Base-by-base conservation (phyloP, 2,329 filamentous ascomycete genomes). In the Scorias spongiosa region DNA sequence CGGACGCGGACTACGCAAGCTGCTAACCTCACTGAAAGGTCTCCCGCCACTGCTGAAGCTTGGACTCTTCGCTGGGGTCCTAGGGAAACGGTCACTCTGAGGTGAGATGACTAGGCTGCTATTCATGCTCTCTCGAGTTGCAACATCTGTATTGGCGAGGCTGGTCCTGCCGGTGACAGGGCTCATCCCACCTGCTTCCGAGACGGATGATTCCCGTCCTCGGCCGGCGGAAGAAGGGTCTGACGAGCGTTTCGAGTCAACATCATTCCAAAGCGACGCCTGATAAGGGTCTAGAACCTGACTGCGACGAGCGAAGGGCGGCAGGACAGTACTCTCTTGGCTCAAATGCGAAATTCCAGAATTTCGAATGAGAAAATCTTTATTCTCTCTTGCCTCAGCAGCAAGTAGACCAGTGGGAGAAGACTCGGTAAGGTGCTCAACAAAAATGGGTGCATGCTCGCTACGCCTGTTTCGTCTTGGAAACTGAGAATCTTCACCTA, bases 391-490 rank as follows among this genome's bases (percentile, higher is more conserved):
- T 15, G 63, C 56, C 51, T 72, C 69, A 6, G 68, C 67, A 44
- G 67, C 58, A 42, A 71, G 61, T 3, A 63, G 32, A 36, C 32
- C 32, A 4, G 32, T 36, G 11, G 32, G 32, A 15, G 32, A 36
- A 9, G 32, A 36, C 9, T 77, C 73, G 44, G 73, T 72, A 44
- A 80, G 76, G 53, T 79, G 70, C 52, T 80, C 76, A 41, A 63
- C 70, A 52, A 80, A 80, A 1, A 75, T 66, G 1, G 76, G 75
- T 1, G 73, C 75, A 52, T 78, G 71, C 43, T 68, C 56, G 41
- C 54, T 58, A 41, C 60, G 54, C 39, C 51, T 48, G 18, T 36
- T 42, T 43, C 12, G 56, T 53, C 38, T 58, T 58, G 42, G 52
- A 61, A 49, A 63, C 56, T 6, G 61, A 63, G 18, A 57, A 36